Percentiles rank a stretch among this genome's conserved stretches.
Conservation (phyloP, 257 asterid species). For the Solanum chiquidenum region DNA sequence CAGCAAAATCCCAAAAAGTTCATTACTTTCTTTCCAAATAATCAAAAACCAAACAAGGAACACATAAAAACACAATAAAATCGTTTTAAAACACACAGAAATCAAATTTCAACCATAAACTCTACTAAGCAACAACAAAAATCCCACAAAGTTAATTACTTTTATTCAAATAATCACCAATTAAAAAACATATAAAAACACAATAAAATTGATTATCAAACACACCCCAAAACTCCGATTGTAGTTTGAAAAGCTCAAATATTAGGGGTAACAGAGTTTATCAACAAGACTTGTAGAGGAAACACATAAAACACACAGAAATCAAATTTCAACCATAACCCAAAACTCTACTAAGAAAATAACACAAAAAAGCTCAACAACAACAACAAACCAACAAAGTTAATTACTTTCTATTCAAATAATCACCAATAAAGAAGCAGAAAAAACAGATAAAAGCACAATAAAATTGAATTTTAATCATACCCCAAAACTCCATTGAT, state of each 20-base stretch:
- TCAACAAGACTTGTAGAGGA: background rate
- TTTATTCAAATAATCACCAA: background rate
- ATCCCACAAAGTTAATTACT: background rate
- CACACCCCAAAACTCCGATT: slow-evolving; percentile 63
- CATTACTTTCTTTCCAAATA: background rate
- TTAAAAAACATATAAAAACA: background rate
- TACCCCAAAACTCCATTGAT: slow-evolving; percentile 75
- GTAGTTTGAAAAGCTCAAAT: background rate
- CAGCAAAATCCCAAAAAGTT: background rate
- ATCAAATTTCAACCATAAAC: background rate
- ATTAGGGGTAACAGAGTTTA: background rate
- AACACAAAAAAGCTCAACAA: background rate
- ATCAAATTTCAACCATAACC: background rate
- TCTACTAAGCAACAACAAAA: background rate
- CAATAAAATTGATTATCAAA: background rate
- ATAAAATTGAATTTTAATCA: background rate
- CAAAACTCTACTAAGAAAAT: background rate
- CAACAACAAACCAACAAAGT: background rate
- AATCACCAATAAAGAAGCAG: background rate
- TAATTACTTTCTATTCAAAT: background rate
- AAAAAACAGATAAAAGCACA: background rate
- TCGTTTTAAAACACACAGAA: background rate
- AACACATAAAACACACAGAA: background rate
- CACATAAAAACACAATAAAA: background rate
- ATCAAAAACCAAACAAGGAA: background rate